These are phyloP conservation scores for Daldinia caldariorum DNA, from an alignment of 495 filamentous ascomycete species.

Conservation along the genomic window DNA sequence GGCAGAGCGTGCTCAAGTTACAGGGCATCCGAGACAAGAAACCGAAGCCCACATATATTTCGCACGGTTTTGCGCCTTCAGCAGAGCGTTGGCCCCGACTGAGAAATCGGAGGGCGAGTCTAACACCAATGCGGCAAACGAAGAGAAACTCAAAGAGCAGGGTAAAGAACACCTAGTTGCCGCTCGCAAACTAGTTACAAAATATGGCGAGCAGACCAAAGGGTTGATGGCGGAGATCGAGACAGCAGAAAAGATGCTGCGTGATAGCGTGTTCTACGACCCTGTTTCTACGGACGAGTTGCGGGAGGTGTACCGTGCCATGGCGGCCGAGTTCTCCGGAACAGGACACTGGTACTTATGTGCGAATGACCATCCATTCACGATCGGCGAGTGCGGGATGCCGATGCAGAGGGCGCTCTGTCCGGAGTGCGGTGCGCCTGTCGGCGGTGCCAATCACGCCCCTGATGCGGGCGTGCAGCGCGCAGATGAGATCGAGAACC, in stretches of 20 bases:
- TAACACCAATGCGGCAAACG: not conserved
- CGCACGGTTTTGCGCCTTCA: constrained; percentile 46
- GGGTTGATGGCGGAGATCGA: constrained; percentile 35
- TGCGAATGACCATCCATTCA: constrained; percentile 74
- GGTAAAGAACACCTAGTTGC: constrained; percentile 21
- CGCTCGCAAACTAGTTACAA: constrained; percentile 31
- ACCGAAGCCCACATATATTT: constrained; percentile 52
- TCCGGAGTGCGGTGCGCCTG: constrained; percentile 69
- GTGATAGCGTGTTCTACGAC: constrained; percentile 47
- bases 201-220: constrained; percentile 28
- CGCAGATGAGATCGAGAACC: constrained; percentile 41
- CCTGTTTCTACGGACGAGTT: constrained; percentile 52
- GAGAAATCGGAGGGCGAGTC: constrained; percentile 3
- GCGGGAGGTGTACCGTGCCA: constrained; percentile 57
- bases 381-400: constrained; percentile 77
- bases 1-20: constrained; percentile 37
- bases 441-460: constrained; percentile 69
- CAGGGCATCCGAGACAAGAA: constrained; percentile 43
- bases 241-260: constrained; percentile 35
- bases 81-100: constrained; percentile 8
- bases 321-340: constrained; percentile 60
- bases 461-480: constrained; percentile 60
- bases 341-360: constrained; percentile 78
- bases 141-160: constrained; percentile 27
- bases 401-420: constrained; percentile 70